Evolutionary conservation across 1,139 yeast genomes (phyloP).

Genomic region (Debaryomyces robertsiae): DNA sequence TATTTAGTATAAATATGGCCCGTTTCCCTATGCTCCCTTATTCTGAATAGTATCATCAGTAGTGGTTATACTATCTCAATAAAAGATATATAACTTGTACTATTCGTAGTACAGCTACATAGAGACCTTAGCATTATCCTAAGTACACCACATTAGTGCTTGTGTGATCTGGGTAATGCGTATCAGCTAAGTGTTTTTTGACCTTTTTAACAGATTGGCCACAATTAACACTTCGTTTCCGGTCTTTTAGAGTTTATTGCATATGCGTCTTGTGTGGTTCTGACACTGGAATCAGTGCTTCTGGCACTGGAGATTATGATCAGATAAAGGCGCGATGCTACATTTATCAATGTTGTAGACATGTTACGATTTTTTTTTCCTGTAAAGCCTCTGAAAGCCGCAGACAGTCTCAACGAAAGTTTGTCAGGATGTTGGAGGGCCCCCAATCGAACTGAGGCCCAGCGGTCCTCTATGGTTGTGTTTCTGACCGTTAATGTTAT

Average conservation of each 20-base stretch:
- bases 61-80: slow-evolving; percentile 71
- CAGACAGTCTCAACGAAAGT: too few species aligned
- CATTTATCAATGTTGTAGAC: slow-evolving; percentile 24
- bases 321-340: slow-evolving; percentile 54
- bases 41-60: slow-evolving; percentile 53
- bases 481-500: too few species aligned
- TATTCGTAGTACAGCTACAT: slow-evolving; percentile 38
- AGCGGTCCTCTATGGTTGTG: neutral
- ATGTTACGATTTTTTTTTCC: neutral
- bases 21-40: slow-evolving; percentile 25
- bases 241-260: slow-evolving; percentile 64
- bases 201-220: slow-evolving; percentile 63
- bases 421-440: too few species aligned
- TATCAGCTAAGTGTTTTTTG: slow-evolving; percentile 60
- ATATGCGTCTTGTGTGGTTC: slow-evolving; percentile 32
- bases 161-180: slow-evolving; percentile 36
- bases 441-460: too few species aligned
- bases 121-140: slow-evolving; percentile 54
- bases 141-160: slow-evolving; percentile 37
- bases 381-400: too few species aligned
- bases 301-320: slow-evolving; percentile 25
- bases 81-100: slow-evolving; percentile 51
- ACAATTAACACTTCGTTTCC: slow-evolving; percentile 74
- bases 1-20: slow-evolving; percentile 19
- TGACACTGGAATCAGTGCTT: slow-evolving; percentile 23